phyloP scores from a whole-genome alignment of 371 early-diverging fungal species.

The Actinomucor elegans region DNA sequence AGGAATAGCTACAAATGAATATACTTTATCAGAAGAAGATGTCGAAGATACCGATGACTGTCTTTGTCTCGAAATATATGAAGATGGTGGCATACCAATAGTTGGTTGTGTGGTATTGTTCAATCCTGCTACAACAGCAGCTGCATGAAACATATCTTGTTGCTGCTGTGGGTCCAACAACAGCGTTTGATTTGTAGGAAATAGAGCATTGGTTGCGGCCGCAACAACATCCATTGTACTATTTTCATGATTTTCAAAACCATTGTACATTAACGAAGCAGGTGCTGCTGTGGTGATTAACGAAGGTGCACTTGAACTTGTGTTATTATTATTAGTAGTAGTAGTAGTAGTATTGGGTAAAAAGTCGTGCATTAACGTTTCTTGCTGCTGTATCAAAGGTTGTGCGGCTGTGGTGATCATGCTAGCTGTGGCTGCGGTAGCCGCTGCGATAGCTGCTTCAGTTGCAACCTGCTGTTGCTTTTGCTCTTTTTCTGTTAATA shows the following conservation, averaged over 20 bases:
- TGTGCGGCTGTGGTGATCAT: conserved; percentile 18
- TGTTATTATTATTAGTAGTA: background rate
- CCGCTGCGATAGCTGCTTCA: conserved; percentile 10
- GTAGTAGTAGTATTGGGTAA: conserved; percentile 8
- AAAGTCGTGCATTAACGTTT: too few species aligned
- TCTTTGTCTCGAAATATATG: conserved; percentile 20
- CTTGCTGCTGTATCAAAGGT: conserved; percentile 16
- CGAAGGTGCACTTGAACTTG: too few species aligned
- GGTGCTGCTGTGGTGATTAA: background rate
- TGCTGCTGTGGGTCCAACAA: conserved; percentile 6
- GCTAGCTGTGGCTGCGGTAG: conserved; percentile 8
- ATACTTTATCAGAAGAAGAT: conserved; percentile 46
- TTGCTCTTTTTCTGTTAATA: conserved; percentile 18
- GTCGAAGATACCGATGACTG: conserved; percentile 36
- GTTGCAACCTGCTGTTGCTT: conserved; percentile 2
- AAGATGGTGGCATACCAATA: conserved; percentile 8
- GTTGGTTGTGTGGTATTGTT: background rate
- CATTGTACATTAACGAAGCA: background rate
- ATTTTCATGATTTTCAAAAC: background rate
- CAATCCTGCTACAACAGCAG: conserved; percentile 9
- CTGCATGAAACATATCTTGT: conserved; percentile 12
- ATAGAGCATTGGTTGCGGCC: background rate
- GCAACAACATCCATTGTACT: background rate
- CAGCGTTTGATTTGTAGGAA: conserved; percentile 3
- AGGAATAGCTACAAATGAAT: conserved; percentile 65